Conservation (phyloP, 1,284 basidiomycete species). For the Entoloma clypeatum region DNA sequence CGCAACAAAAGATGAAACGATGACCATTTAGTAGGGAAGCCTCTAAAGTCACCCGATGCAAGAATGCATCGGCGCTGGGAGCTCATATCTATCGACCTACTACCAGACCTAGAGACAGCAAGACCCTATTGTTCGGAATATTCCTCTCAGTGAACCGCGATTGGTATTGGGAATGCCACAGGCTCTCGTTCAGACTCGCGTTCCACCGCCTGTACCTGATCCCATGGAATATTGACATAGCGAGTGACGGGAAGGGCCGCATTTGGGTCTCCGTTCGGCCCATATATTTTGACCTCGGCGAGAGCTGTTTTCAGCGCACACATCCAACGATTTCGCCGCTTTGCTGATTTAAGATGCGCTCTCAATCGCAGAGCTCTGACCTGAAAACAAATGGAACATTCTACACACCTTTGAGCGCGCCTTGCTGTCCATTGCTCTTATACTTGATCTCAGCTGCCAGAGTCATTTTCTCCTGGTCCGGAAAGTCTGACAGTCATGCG, state of each 20-base stretch:
- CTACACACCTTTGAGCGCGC: conserved; percentile 61
- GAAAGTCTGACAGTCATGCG: too few relatives aligned
- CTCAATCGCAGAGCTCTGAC: conserved; percentile 1
- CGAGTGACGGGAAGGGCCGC: conserved; percentile 48
- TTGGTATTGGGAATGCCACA: conserved; percentile 16
- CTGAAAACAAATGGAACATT: conserved; percentile 8
- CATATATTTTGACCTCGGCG: conserved; percentile 70
- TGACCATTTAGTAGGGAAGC: too few relatives aligned
- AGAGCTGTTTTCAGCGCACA: conserved; percentile 80
- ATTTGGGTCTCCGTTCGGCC: conserved; percentile 67
- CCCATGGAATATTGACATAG: conserved; percentile 74
- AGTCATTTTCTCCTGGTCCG: conserved; percentile 76
- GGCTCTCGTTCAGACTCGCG: conserved; percentile 23
- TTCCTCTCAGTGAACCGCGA: too few relatives aligned
- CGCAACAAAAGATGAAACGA: too few relatives aligned
- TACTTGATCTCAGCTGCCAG: conserved; percentile 85
- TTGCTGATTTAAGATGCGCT: conserved; percentile 35
- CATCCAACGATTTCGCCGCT: conserved; percentile 89
- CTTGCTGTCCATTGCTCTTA: conserved; percentile 88
- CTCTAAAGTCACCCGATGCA: too few relatives aligned
- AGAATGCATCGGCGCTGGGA: too few relatives aligned
- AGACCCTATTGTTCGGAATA: too few relatives aligned
- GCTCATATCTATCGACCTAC: too few relatives aligned
- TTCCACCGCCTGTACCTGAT: conserved; percentile 49
- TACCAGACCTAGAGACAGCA: too few relatives aligned